A percentile compares a stretch with the other conserved stretches of the same genome.
These are phyloP conservation scores for Saxophila tyrrhenica DNA, from an alignment of 495 filamentous ascomycete genomes.

Conservation along the genomic window DNA sequence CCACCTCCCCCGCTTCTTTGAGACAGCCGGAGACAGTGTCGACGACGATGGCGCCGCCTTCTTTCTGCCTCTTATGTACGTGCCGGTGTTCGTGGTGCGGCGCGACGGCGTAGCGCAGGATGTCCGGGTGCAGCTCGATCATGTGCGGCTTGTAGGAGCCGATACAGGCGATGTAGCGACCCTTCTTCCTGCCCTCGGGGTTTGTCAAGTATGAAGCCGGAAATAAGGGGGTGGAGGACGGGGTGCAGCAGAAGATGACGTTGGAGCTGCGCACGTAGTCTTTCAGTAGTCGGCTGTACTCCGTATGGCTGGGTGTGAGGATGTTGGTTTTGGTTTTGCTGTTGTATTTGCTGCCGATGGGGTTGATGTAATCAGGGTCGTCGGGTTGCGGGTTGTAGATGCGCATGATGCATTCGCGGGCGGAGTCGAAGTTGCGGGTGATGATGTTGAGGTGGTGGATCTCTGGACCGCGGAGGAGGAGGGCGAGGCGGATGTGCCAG, in stretches of 20 bases:
- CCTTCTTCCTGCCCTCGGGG: conserved; percentile 60
- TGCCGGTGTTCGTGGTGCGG: conserved; percentile 46
- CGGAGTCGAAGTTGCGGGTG: conserved; percentile 59
- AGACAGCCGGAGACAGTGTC: conserved; percentile 71
- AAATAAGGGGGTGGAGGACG: conserved; percentile 48
- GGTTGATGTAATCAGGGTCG: conserved; percentile 13
- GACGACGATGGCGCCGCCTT: conserved; percentile 70
- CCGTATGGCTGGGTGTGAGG: conserved; percentile 58
- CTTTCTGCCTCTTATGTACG: conserved; percentile 53
- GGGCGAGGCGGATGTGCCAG: conserved; percentile 82
- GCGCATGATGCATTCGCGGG: conserved; percentile 42
- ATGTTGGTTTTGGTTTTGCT: conserved; percentile 53
- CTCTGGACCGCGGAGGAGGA: conserved; percentile 59
- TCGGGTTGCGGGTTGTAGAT: conserved; percentile 40
- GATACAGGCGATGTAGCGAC: conserved; percentile 64
- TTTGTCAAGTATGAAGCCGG: conserved; percentile 52
- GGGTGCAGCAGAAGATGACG: conserved; percentile 72
- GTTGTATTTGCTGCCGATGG: conserved; percentile 25
- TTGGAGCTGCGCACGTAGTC: conserved; percentile 59
- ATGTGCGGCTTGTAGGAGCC: conserved; percentile 82
- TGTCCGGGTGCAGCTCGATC: conserved; percentile 69
- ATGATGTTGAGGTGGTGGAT: conserved; percentile 72
- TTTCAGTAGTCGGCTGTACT: conserved; percentile 56
- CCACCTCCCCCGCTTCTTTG: conserved; percentile 80
- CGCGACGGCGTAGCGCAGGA: conserved; percentile 58